Evolutionary conservation across 768 basidiomycete species (phyloP).

Genomic region (Kwoniella shandongensis): DNA sequence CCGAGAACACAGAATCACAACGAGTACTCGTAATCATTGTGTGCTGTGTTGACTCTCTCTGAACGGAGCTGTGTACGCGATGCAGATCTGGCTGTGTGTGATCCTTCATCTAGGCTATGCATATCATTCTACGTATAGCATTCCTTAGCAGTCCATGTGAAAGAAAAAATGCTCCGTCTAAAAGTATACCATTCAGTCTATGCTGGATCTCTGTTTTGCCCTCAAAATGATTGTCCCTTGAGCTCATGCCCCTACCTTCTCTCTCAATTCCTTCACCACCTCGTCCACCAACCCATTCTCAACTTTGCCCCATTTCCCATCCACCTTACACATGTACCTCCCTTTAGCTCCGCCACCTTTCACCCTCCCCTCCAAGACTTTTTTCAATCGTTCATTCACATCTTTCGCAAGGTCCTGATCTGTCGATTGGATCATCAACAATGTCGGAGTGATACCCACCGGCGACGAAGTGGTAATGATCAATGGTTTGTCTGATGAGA

Average conservation of each 20-base stretch:
- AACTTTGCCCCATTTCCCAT: conserved; percentile 43
- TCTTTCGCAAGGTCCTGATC: conserved; percentile 42
- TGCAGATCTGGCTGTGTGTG: too few species aligned
- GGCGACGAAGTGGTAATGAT: conserved; percentile 11
- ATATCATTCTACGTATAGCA: too few species aligned
- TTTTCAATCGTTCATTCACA: conserved; percentile 36
- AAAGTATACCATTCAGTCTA: too few species aligned
- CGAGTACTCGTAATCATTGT: too few species aligned
- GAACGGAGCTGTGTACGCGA: too few species aligned
- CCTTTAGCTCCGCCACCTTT: conserved; percentile 53
- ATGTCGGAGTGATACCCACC: conserved; percentile 1
- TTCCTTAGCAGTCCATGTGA: too few species aligned
- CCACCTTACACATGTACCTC: conserved; percentile 48
- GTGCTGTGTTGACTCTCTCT: too few species aligned
- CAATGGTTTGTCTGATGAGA: background rate
- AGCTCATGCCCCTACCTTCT: background rate
- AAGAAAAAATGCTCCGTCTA: too few species aligned
- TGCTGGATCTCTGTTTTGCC: too few species aligned
- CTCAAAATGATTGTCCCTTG: too few species aligned
- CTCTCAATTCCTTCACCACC: conserved; percentile 14
- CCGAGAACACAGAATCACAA: background rate
- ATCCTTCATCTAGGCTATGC: too few species aligned
- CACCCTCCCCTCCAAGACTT: conserved; percentile 36
- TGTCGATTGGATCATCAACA: conserved; percentile 39
- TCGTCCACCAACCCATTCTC: conserved; percentile 25